Conservation (phyloP, 2,329 filamentous ascomycete species). For the Sporothrix schenckii region DNA sequence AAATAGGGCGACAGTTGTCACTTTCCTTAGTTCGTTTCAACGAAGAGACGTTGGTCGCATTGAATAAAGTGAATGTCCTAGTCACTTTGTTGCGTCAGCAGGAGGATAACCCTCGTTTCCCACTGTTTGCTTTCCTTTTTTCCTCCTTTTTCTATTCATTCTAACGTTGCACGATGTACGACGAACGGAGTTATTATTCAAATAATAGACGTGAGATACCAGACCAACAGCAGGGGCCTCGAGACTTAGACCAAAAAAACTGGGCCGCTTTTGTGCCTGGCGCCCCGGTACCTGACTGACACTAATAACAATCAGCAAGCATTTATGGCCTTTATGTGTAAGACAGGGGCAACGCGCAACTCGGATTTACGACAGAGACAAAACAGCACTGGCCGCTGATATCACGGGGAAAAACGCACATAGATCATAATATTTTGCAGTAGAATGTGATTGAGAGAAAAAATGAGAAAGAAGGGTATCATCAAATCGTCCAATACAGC, state of each 20-base stretch:
- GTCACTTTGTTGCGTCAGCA: neutral
- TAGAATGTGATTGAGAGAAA: constrained; percentile 12
- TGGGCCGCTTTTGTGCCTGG: constrained; percentile 11
- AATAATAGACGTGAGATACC: neutral
- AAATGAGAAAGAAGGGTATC: constrained; percentile 28
- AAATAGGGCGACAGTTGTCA: neutral
- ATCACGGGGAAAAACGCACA: neutral
- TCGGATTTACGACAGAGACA: neutral
- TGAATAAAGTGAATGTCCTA: constrained; percentile 11
- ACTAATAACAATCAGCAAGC: too few species aligned
- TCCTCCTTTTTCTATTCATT: constrained; percentile 3
- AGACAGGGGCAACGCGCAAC: neutral
- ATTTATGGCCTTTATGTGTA: neutral
- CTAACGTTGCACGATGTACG: neutral
- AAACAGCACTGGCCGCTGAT: neutral
- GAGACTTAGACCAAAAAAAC: constrained; percentile 15
- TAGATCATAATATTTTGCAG: constrained; percentile 1
- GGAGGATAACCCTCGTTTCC: neutral
- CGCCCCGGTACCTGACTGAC: neutral
- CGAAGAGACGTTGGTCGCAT: neutral
- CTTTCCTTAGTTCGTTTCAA: neutral
- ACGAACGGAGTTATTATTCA: too few species aligned
- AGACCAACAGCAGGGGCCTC: neutral
- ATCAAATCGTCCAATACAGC: constrained; percentile 28
- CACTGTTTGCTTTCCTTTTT: neutral